Evolutionary conservation across 1,139 yeast genomes (phyloP).

Genomic region (Kazachstania sp.): DNA sequence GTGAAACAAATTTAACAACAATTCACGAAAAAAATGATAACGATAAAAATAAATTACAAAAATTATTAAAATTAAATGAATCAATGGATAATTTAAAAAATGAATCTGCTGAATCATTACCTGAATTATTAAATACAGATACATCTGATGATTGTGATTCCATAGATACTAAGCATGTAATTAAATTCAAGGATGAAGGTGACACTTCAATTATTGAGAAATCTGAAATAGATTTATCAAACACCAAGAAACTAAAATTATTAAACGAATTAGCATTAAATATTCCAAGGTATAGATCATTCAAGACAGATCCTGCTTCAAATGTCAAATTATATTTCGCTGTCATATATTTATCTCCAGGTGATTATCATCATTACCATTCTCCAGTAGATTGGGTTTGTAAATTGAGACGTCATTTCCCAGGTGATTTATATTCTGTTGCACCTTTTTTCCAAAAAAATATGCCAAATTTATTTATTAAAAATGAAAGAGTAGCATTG

Average conservation of each 20-base stretch:
- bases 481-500: constrained; percentile 91
- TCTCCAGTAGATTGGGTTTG: constrained; percentile 97
- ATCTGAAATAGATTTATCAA: constrained; percentile 37
- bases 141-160: neutral
- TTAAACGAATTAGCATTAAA: constrained; percentile 24
- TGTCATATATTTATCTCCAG: constrained; percentile 94
- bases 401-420: constrained; percentile 85
- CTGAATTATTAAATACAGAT: neutral
- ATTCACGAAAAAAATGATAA: constrained; percentile 32
- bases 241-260: constrained; percentile 23
- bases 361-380: constrained; percentile 95
- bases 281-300: constrained; percentile 12
- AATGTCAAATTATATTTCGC: constrained; percentile 68
- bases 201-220: constrained; percentile 43
- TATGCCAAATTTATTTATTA: constrained; percentile 74
- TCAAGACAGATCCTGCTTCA: constrained; percentile 14
- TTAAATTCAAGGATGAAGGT: constrained; percentile 52
- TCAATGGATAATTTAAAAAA: neutral
- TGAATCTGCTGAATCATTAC: neutral
- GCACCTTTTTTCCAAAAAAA: constrained; percentile 94
- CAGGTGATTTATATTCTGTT: constrained; percentile 91
- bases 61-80: constrained; percentile 52
- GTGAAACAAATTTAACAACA: constrained; percentile 23
- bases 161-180: constrained; percentile 29
- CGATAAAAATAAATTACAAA: constrained; percentile 71